Percentiles rank a stretch among this genome's conserved stretches.
Evolutionary conservation across 202 grass and related monocot species (phyloP).

Genomic region (Panicum hallii): DNA sequence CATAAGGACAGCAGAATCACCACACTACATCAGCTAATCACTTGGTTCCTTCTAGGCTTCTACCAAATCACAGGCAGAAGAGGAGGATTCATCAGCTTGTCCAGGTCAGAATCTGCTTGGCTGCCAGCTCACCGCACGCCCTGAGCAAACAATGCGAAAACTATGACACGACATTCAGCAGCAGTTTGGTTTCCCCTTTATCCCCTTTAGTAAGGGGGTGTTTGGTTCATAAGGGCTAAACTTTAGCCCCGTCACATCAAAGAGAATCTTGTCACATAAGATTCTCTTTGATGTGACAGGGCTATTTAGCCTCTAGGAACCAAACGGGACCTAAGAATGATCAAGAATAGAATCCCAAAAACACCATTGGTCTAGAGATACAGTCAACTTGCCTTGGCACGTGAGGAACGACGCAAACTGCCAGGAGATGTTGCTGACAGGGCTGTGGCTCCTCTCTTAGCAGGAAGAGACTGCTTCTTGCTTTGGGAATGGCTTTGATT

Average conservation of each 20-base stretch:
- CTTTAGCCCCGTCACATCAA: too few relatives aligned
- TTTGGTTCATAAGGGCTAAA: too few relatives aligned
- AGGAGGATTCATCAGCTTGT: conserved; percentile 3
- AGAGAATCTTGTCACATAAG: too few relatives aligned
- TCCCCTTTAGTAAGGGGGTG: background rate
- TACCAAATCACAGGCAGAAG: background rate
- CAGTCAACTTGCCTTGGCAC: conserved; percentile 48
- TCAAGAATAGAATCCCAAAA: background rate
- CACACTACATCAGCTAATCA: background rate
- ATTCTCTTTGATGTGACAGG: too few relatives aligned
- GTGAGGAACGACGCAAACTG: conserved; percentile 46
- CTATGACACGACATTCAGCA: background rate
- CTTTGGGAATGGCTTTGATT: conserved; percentile 26
- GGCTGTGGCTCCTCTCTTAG: conserved; percentile 42
- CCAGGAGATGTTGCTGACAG: conserved; percentile 44
- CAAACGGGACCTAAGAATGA: background rate
- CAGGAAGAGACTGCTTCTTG: conserved; percentile 35
- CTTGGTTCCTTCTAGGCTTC: background rate
- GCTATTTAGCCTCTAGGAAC: too few relatives aligned
- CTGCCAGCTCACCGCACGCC: background rate
- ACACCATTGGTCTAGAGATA: background rate
- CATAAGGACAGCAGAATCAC: background rate
- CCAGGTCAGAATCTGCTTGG: background rate
- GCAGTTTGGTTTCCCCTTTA: background rate
- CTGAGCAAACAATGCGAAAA: conserved; percentile 19